Base-by-base conservation (phyloP, 768 basidiomycete genomes). In the Suillus hirtellus region DNA sequence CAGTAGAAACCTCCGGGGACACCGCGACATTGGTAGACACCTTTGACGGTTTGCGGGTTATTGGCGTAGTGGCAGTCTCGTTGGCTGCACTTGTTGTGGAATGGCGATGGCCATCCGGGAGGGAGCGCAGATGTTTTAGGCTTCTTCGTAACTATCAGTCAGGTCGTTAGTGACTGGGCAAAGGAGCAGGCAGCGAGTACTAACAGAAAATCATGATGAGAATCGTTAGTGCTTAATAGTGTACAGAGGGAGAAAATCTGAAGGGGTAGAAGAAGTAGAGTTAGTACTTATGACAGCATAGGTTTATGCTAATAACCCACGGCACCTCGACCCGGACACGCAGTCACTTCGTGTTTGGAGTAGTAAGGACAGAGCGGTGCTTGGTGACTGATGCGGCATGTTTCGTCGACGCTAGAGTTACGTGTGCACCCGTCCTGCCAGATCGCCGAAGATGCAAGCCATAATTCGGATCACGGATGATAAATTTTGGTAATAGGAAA, bases 51-150 rank as follows among this genome's bases (percentile, higher is more conserved):
- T 52, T 71, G 67, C 2, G 77, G 77, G 38, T 10, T 64, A 38
- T 78, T 78, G 0, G 77, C 67, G 47, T 67, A 72, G 47, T 65
- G 70, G 59, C 77, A 78, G n/a, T 70, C 72, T 47, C 46, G 71
- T 47, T 75, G 70, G 56, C 71, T 72, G 42, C 77, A 78, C 60
- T 75, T 78, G 67, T 77, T 75, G 59, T 78, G 77, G 60, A 68
- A 76, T 10, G 69, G 69, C 10, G 77, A 78, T 21, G 77, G 77
- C 77, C 77, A 78, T 44, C 69, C 70, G 2, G 72, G 62, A 1
- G 76, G 76, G 5, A 74, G 67, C 1, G 69, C 64, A 34, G 68
- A 63, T 27, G 64, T 42, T 43, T 77, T 77, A 46, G 72, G 68
- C 34, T 72, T 77, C 65, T 56, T 71, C 52, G 65, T 72, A 59